Evolutionary conservation across 1,139 yeast genomes (phyloP), one percentile per base, ranked within the genome.

Genomic region (Cylindricascospora bacillispora): DNA sequence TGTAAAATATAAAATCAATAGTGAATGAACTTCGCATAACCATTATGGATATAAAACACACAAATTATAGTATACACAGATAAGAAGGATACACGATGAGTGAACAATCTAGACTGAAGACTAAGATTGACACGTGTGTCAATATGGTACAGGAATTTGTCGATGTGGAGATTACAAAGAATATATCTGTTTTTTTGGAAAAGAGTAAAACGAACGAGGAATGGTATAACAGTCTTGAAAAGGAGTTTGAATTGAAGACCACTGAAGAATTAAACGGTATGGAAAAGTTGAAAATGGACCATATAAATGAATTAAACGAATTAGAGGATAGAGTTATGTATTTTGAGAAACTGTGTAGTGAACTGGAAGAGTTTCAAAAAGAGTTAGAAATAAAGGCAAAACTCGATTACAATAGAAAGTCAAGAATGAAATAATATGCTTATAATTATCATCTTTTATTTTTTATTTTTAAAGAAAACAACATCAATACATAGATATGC

Each of bases 301-400:
- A 42, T 17, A n/a, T 30, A 10, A 25, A 31, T 2, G 29, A 40
- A 21, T 13, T 49, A 6, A 38, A 37, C 11, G 37, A 30, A 13
- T 25, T 49, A n/a, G 49, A 47, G 18, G 20, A 32, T 12, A 39
- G 37, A 24, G 33, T 50, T 6, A 40, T 37, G 2, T 45, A 42
- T 26, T 37, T 35, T 16, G 54, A 50, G 29, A 35, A 34, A 23
- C 31, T 49, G 13, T 42, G 47, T 27, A 42, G 39, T 32, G 53
- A 50, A 26, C 27, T 49, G 19, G 50, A 47, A 14, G 52, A 45
- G 26, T 39, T 47, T 15, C 40, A 40, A 22, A 37, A 35, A 25
- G 55, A 49, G 26, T 26, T 44, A 14, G 44, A 37, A 16, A 38
- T 46, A 6, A 47, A 47, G 25, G 29, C 33, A 2, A 44, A 43